Percentiles rank a stretch among this genome's conserved stretches.
phyloP scores from a whole-genome alignment of 1,139 yeast species.

The Magnusiomyces ingens region DNA sequence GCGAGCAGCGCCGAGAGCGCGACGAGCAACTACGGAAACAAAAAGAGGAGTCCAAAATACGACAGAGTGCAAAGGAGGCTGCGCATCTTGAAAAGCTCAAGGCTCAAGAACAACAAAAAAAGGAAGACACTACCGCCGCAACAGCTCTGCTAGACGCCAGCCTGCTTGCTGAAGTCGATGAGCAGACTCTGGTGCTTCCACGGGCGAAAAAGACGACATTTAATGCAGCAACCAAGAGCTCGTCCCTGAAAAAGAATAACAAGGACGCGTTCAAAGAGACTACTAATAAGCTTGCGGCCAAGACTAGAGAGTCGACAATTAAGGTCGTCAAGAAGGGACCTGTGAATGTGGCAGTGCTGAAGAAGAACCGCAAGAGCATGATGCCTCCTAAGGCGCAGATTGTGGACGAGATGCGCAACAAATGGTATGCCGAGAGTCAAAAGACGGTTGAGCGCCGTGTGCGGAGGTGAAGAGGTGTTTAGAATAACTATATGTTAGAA shows the following conservation, averaged over 20 bases:
- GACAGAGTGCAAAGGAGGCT: too few relatives aligned
- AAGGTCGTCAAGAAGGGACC: conserved; percentile 7
- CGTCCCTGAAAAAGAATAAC: neutral
- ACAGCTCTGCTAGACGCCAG: conserved; percentile 1
- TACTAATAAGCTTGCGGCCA: neutral
- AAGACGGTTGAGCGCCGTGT: conserved; percentile 1
- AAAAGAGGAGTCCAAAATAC: neutral
- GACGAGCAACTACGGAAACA: conserved; percentile 3
- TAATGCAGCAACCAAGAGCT: neutral
- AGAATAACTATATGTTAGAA: too few relatives aligned
- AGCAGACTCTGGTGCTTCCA: neutral
- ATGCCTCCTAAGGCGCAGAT: conserved; percentile 7
- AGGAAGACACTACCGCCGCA: neutral
- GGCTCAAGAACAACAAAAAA: neutral
- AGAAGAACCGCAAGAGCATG: conserved; percentile 4
- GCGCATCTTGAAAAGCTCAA: neutral
- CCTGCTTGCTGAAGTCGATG: conserved; percentile 1
- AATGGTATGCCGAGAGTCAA: conserved; percentile 7
- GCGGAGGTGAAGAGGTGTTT: too few relatives aligned
- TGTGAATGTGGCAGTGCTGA: conserved; percentile 3
- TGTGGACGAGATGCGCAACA: neutral
- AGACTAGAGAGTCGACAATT: neutral
- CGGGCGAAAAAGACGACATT: conserved; percentile 1
- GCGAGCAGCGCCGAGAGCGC: neutral
- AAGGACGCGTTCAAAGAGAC: conserved; percentile 2